Percentiles rank a stretch among this genome's conserved stretches.
Evolutionary conservation across 2,329 filamentous ascomycete genomes (phyloP).

Genomic region (Xylaria sp.): DNA sequence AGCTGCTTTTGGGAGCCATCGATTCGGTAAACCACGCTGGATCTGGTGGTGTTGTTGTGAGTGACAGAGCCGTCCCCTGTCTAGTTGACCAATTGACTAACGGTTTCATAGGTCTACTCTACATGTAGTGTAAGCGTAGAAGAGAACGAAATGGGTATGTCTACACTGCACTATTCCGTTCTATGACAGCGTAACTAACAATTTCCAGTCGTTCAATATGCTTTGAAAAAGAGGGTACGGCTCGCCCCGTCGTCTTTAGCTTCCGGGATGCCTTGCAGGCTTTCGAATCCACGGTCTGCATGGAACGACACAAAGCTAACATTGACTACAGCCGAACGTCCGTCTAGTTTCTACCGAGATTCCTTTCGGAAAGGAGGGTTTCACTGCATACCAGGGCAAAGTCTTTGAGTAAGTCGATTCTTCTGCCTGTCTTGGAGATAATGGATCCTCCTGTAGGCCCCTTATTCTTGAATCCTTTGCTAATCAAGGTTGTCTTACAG

Average conservation of each 20-base stretch:
- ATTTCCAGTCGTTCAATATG: constrained; percentile 74
- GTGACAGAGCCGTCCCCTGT: background rate
- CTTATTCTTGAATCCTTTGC: background rate
- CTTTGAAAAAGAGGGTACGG: constrained; percentile 58
- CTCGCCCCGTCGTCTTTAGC: background rate
- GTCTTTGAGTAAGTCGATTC: constrained; percentile 58
- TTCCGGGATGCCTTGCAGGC: background rate
- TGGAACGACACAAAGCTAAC: constrained; percentile 1
- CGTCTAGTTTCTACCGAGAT: constrained; percentile 88
- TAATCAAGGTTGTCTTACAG: constrained; percentile 10
- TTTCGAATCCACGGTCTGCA: background rate
- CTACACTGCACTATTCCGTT: background rate
- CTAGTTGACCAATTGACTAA: background rate
- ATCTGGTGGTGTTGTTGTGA: constrained; percentile 76
- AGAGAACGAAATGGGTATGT: constrained; percentile 63
- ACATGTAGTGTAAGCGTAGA: constrained; percentile 93
- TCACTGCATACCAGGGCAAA: constrained; percentile 87
- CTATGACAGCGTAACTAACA: constrained; percentile 2
- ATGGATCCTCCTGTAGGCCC: background rate
- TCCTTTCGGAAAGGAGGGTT: constrained; percentile 86
- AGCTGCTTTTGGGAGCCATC: constrained; percentile 85
- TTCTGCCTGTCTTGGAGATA: background rate
- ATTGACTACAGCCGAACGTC: constrained; percentile 71
- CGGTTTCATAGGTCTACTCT: constrained; percentile 50
- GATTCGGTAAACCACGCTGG: constrained; percentile 88